Conservation (phyloP, 169 alveolate species). For the Plasmodium fragile region DNA sequence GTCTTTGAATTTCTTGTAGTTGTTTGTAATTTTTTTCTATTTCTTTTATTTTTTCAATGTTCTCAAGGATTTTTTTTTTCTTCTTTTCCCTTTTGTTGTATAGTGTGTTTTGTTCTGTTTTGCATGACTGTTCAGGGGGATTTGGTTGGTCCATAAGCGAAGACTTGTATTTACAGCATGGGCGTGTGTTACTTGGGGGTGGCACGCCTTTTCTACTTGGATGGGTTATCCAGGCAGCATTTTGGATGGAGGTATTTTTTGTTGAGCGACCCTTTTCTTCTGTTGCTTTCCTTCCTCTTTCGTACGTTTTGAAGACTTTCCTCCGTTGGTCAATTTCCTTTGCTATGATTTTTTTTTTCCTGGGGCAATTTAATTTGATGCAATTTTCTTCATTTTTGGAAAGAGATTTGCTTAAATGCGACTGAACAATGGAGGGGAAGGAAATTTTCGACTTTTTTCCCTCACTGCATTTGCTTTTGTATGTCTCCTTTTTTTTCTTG, state of each 20-base stretch:
- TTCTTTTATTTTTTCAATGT: slow-evolving; percentile 64
- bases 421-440: not conserved
- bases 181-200: not conserved
- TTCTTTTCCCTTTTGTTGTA: not conserved
- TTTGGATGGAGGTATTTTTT: not conserved
- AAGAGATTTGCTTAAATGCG: not conserved
- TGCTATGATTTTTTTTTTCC: slow-evolving; percentile 1
- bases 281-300: not conserved
- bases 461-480: not conserved
- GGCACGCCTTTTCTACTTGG: not conserved
- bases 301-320: not conserved
- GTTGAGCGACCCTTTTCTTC: not conserved
- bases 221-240: not conserved
- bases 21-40: slow-evolving; percentile 56
- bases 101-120: not conserved
- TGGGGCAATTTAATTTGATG: not conserved
- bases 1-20: slow-evolving; percentile 33
- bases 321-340: not conserved
- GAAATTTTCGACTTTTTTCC: not conserved
- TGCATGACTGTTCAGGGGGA: not conserved
- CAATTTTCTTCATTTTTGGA: not conserved
- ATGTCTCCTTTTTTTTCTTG: not conserved
- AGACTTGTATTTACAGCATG: not conserved
- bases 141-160: not conserved
- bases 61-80: slow-evolving; percentile 45